Evolutionary conservation across 2,329 filamentous ascomycete species (phyloP).

Genomic region (Aspergillus sp.): DNA sequence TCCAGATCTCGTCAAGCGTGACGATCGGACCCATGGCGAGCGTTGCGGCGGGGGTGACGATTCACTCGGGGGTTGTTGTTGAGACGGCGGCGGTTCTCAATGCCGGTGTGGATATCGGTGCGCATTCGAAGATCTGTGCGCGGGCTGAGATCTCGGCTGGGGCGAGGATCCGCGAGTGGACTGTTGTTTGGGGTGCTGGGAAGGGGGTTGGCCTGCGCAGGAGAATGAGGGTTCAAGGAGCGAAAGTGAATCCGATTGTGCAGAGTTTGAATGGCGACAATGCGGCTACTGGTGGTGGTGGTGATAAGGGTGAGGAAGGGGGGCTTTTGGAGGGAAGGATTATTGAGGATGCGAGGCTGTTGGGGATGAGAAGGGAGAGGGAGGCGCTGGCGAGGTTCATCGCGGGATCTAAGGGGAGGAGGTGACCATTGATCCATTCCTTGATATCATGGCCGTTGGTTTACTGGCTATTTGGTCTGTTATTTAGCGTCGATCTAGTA

Average conservation of each 20-base stretch:
- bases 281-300: conserved; percentile 23
- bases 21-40: conserved; percentile 44
- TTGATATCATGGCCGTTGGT: background rate
- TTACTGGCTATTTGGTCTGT: background rate
- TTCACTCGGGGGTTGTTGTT: conserved; percentile 44
- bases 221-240: conserved; percentile 30
- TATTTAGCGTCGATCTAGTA: background rate
- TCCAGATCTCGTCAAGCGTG: conserved; percentile 44
- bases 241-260: conserved; percentile 18
- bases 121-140: conserved; percentile 72
- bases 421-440: conserved; percentile 21
- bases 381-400: conserved; percentile 70
- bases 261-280: conserved; percentile 14
- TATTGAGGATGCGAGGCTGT: conserved; percentile 66
- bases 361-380: conserved; percentile 69
- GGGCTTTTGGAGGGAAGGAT: conserved; percentile 58
- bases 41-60: conserved; percentile 43
- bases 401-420: conserved; percentile 33
- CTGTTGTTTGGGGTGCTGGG: conserved; percentile 71
- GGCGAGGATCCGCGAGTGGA: conserved; percentile 66
- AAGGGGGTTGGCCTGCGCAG: conserved; percentile 41
- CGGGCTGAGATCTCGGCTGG: conserved; percentile 63
- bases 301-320: conserved; percentile 6
- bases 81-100: conserved; percentile 52
- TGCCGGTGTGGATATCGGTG: conserved; percentile 38